Evolutionary conservation across 441 rosid genomes (phyloP).

Genomic region (Rhodomyrtus psidioides): DNA sequence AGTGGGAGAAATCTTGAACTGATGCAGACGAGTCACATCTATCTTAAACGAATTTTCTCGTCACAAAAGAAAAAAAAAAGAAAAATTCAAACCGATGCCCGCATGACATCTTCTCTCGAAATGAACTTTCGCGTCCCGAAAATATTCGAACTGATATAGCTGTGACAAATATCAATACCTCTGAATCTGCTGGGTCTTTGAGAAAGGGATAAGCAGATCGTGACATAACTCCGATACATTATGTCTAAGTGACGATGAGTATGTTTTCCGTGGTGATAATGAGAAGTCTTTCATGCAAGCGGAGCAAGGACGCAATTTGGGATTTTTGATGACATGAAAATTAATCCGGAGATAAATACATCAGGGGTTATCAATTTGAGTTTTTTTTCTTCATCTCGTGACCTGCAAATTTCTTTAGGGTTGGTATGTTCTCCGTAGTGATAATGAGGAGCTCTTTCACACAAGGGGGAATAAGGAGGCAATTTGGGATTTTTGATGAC

Average conservation of each 20-base stretch:
- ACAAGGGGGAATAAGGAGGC: no score
- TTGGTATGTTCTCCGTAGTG: no score
- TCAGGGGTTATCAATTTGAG: fast-evolving
- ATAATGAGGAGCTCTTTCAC: no score
- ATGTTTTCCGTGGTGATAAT: background rate
- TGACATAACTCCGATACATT: no score
- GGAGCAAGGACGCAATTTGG: background rate
- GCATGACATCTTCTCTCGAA: fast-evolving
- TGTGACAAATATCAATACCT: no score
- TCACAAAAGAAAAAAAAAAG: fast-evolving
- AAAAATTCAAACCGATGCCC: fast-evolving
- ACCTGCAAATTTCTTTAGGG: background rate
- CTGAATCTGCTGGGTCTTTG: no score
- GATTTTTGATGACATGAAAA: background rate
- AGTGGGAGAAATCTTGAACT: fast-evolving
- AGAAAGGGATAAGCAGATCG: no score
- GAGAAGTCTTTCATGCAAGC: background rate
- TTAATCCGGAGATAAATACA: background rate
- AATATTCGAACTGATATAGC: no score
- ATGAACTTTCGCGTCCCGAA: fast-evolving
- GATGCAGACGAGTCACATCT: background rate
- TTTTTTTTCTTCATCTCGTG: background rate
- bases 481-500: no score
- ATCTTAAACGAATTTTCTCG: background rate
- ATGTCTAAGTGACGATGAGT: background rate